Evolutionary conservation across 2,329 filamentous ascomycete genomes (phyloP).

Genomic region (Penicillium sp.): DNA sequence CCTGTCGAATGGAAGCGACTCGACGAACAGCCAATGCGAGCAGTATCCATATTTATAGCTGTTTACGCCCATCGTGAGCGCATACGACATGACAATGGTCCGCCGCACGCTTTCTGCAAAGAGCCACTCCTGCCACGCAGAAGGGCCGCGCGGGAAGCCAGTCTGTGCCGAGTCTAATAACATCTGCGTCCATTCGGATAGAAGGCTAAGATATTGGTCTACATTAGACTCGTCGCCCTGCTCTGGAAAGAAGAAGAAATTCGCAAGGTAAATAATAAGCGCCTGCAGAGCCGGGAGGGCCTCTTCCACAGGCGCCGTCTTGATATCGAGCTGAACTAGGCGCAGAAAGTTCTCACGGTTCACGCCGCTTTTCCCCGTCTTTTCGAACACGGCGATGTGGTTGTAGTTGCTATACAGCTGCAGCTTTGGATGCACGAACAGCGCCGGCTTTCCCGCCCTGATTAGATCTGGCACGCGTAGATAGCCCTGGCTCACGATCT

Average conservation of each 20-base stretch:
- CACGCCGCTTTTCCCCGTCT: not conserved
- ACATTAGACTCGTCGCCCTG: not conserved
- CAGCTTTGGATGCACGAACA: slow-evolving; percentile 2
- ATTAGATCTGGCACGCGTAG: not conserved
- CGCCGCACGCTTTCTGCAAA: slow-evolving; percentile 6
- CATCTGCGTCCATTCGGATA: not conserved
- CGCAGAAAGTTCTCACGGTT: not conserved
- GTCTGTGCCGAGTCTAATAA: slow-evolving; percentile 1
- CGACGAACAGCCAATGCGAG: slow-evolving; percentile 5
- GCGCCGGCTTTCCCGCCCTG: not conserved
- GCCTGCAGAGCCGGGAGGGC: slow-evolving; percentile 4
- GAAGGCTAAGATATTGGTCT: not conserved
- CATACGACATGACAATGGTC: slow-evolving; percentile 11
- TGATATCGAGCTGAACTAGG: slow-evolving; percentile 5
- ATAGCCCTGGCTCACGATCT: not conserved
- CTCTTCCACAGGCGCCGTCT: slow-evolving; percentile 4
- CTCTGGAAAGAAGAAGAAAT: not conserved
- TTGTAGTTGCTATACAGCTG: not conserved
- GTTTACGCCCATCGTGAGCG: not conserved
- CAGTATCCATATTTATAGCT: slow-evolving; percentile 8
- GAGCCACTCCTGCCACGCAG: slow-evolving; percentile 8
- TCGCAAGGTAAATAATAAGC: slow-evolving; percentile 2
- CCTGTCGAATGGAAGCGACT: slow-evolving; percentile 5
- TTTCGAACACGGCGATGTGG: not conserved
- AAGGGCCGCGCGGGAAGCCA: not conserved